Conservation (phyloP, 176 grass and related monocot species). For the Dendrocalamus sinicus region DNA sequence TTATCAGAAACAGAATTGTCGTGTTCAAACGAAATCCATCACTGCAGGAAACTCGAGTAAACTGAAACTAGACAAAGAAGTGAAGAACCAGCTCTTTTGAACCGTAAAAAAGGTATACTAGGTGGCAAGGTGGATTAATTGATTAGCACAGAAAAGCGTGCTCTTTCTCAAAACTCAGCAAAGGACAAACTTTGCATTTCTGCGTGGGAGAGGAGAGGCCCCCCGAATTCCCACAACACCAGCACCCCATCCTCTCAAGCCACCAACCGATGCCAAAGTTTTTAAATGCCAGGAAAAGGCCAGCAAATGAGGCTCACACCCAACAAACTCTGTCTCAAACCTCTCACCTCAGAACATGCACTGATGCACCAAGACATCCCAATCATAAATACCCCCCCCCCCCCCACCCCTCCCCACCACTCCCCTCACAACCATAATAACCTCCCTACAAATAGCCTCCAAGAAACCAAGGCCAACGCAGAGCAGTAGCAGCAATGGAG, state of each 20-base stretch:
- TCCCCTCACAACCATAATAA: slow-evolving; percentile 64
- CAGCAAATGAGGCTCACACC: slow-evolving; percentile 62
- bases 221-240: slow-evolving; percentile 45
- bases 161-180: slow-evolving; percentile 52
- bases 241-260: slow-evolving; percentile 37
- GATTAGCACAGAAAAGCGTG: slow-evolving; percentile 29
- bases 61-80: slow-evolving; percentile 42
- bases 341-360: slow-evolving; percentile 62
- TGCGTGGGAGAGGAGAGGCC: slow-evolving; percentile 15
- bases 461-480: slow-evolving; percentile 37
- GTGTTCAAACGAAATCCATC: slow-evolving; percentile 5
- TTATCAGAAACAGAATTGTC: slow-evolving; percentile 16
- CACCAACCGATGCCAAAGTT: slow-evolving; percentile 58
- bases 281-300: slow-evolving; percentile 68
- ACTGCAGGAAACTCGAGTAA: slow-evolving; percentile 37
- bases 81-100: background rate
- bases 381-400: slow-evolving; percentile 59
- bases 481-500: slow-evolving; percentile 60
- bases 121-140: slow-evolving; percentile 30
- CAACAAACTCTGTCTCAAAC: slow-evolving; percentile 77
- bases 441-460: slow-evolving; percentile 58
- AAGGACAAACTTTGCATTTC: slow-evolving; percentile 58
- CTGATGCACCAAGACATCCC: slow-evolving; percentile 23
- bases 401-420: slow-evolving; percentile 29
- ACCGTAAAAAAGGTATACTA: slow-evolving; percentile 22